phyloP scores from a whole-genome alignment of 1,139 yeast genomes.

The Diutina scorzettiae region DNA sequence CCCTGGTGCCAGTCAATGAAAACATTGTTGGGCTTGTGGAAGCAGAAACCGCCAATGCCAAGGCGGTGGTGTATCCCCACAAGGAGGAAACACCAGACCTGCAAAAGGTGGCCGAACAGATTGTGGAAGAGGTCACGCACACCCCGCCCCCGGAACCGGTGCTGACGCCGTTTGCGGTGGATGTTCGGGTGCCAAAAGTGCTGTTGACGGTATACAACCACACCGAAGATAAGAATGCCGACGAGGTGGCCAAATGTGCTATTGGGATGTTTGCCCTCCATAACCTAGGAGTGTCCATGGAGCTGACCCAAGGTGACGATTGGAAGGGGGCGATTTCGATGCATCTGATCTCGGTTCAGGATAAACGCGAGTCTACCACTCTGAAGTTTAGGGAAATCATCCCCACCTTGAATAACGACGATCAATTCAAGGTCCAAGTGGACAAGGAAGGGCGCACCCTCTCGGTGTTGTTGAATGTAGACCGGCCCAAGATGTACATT shows the following conservation, averaged over 20 bases:
- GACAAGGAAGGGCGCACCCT: conserved; percentile 35
- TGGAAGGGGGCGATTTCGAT: conserved; percentile 51
- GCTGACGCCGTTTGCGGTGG: conserved; percentile 22
- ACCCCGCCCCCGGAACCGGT: not conserved
- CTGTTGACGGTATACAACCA: conserved; percentile 54
- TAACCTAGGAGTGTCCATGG: conserved; percentile 39
- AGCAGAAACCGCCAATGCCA: not conserved
- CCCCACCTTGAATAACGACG: conserved; percentile 53
- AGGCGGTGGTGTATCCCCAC: not conserved
- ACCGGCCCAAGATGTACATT: conserved; percentile 67
- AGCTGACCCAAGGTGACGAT: conserved; percentile 42
- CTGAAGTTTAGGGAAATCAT: conserved; percentile 73
- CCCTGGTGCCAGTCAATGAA: not conserved
- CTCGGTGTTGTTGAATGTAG: conserved; percentile 51
- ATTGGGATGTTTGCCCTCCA: conserved; percentile 48
- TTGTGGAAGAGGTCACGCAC: not conserved
- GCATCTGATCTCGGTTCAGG: conserved; percentile 67
- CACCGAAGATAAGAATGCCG: conserved; percentile 23
- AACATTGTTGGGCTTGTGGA: not conserved
- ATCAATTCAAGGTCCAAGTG: conserved; percentile 58
- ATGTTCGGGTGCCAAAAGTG: conserved; percentile 49
- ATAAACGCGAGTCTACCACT: conserved; percentile 46
- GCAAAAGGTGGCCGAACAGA: not conserved
- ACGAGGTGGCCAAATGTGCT: not conserved
- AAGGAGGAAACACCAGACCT: not conserved